Evolutionary conservation across 495 filamentous ascomycete genomes (phyloP), one percentile per base, ranked within the genome.

Genomic region (Choiromyces venosus): DNA sequence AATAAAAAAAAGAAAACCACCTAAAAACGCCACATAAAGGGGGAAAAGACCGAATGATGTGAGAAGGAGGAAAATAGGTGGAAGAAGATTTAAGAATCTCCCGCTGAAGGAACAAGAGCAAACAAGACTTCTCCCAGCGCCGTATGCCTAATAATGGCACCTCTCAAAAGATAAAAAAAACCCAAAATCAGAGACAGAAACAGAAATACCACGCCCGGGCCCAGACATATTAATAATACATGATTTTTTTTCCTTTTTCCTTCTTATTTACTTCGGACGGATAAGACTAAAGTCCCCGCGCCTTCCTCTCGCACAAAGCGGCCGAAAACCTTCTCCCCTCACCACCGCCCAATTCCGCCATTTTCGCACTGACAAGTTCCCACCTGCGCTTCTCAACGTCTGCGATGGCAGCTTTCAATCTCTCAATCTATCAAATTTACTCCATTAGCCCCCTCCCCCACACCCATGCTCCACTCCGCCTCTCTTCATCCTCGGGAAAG

Each of bases 341-440:
- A 3, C 37, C 35, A 19, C 38, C 71, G 1, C 65, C 71, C 19
- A 72, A 37, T 36, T 72, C 64, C 9, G 33, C 40, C 66, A 72
- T 46, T 64, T 68, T 68, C 35, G 29, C 38, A 38, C 71, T 72
- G 1, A 72, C 65, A 29, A 37, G 25, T 25, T 72, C 71, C 71
- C 65, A 72, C 33, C 46, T 72, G 4, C 35, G 68, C 39, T 42
- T 68, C 6, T 72, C 71, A 39, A 72, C 71, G 7, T 72, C 65
- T 4, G 40, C 71, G 14, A 72, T 68, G 3, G 71, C 71, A 35
- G 46, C 40, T 21, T 67, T 10, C 71, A 72, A 68, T 25, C 66
- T 44, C 40, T 40, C 71, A 38, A 72, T 37, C 68, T 70, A 70
- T 36, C n/a, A n/a, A n/a, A n/a, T n/a, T n/a, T n/a, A 14, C 29